Conservation (phyloP, 495 filamentous ascomycete genomes). For the Hypoxylon lenormandii region DNA sequence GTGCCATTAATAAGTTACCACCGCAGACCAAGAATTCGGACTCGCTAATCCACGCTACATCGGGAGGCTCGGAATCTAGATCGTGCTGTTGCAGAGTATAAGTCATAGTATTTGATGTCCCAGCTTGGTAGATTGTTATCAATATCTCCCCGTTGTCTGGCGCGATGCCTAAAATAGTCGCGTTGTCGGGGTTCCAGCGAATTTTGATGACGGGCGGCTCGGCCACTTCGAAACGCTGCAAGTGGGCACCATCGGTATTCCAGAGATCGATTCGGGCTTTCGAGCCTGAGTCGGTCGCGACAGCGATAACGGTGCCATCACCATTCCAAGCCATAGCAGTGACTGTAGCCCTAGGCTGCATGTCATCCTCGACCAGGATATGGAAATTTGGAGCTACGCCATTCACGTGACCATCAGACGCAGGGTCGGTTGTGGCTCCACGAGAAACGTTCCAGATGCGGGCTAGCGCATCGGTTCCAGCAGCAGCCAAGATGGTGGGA, state of each 20-base stretch:
- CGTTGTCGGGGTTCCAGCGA: conserved; percentile 70
- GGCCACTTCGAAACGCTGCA: conserved; percentile 60
- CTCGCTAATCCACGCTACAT: conserved; percentile 71
- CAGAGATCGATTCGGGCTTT: conserved; percentile 77
- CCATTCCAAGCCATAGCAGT: conserved; percentile 79
- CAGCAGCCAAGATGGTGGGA: conserved; percentile 77
- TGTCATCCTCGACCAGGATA: conserved; percentile 60
- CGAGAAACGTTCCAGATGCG: conserved; percentile 78
- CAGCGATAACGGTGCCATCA: conserved; percentile 73
- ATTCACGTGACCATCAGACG: conserved; percentile 61
- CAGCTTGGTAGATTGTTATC: conserved; percentile 64
- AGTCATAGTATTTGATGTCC: conserved; percentile 54
- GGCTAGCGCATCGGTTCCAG: conserved; percentile 80
- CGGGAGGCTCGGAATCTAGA: conserved; percentile 60
- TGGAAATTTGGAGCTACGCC: conserved; percentile 53
- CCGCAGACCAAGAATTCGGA: conserved; percentile 71
- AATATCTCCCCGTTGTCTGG: conserved; percentile 62
- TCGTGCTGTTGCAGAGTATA: conserved; percentile 60
- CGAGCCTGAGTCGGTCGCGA: conserved; percentile 72
- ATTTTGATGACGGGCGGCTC: conserved; percentile 68
- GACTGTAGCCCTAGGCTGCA: conserved; percentile 60
- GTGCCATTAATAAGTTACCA: conserved; percentile 60
- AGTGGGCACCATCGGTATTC: conserved; percentile 66
- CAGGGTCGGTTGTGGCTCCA: conserved; percentile 61
- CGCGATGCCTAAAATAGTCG: conserved; percentile 67